A percentile compares a stretch with the other conserved stretches of the same genome.
Evolutionary conservation across 2,329 filamentous ascomycete genomes (phyloP).

Genomic region (Orbilia brochopaga): DNA sequence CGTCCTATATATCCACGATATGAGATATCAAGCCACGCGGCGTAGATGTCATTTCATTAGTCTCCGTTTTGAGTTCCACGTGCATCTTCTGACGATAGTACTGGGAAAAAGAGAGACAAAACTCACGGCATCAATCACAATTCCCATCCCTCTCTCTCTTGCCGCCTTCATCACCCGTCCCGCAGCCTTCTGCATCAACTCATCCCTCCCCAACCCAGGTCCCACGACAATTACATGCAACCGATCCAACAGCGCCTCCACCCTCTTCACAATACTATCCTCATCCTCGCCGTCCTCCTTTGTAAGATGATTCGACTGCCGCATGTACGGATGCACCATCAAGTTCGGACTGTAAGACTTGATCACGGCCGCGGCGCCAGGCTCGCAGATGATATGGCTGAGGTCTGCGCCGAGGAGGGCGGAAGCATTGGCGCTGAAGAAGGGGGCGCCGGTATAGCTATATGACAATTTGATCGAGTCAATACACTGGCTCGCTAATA

Average conservation of each 20-base stretch:
- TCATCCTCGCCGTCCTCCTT: constrained; percentile 63
- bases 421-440: constrained; percentile 97
- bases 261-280: constrained; percentile 68
- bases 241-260: constrained; percentile 80
- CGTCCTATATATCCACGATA: constrained; percentile 63
- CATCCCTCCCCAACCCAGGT: constrained; percentile 86
- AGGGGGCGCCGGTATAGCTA: constrained; percentile 90
- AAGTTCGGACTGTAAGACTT: constrained; percentile 98
- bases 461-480: constrained; percentile 7
- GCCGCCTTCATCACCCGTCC: constrained; percentile 79
- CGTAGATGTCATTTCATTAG: background rate
- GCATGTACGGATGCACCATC: constrained; percentile 97
- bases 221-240: constrained; percentile 93
- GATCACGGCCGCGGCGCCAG: constrained; percentile 80
- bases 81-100: no score
- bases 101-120: constrained; percentile 5
- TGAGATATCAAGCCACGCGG: background rate
- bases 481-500: background rate
- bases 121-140: constrained; percentile 78
- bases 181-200: constrained; percentile 86
- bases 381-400: constrained; percentile 96
- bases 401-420: constrained; percentile 70
- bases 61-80: no score
- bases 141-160: constrained; percentile 71
- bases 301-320: constrained; percentile 68